phyloP scores from a whole-genome alignment of 2,329 filamentous ascomycete species.

The Huntiella savannae region DNA sequence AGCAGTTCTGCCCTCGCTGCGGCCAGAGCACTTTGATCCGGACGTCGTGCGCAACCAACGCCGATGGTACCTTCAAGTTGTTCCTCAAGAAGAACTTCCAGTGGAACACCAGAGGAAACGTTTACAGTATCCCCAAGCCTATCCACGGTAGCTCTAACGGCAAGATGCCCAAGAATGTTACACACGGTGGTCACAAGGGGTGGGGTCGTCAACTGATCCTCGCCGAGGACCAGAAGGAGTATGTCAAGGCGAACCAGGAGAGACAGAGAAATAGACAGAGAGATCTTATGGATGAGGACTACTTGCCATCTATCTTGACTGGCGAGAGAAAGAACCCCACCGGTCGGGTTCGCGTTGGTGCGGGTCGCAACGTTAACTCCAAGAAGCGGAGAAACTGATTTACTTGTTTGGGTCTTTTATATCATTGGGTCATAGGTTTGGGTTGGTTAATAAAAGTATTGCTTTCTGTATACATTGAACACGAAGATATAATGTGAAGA shows the following conservation, averaged over 20 bases:
- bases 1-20: constrained; percentile 85
- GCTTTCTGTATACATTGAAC: background rate
- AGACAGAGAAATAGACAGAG: constrained; percentile 49
- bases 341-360: constrained; percentile 61
- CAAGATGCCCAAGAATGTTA: constrained; percentile 40
- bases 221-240: constrained; percentile 94
- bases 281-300: constrained; percentile 91
- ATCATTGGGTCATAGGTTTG: background rate
- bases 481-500: background rate
- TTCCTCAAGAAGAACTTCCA: constrained; percentile 91
- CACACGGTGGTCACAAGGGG: constrained; percentile 62
- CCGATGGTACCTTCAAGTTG: constrained; percentile 60
- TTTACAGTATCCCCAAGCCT: constrained; percentile 84
- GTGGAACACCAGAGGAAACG: constrained; percentile 84
- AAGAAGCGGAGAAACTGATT: constrained; percentile 10
- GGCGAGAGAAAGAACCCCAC: constrained; percentile 49
- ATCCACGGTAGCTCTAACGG: constrained; percentile 64
- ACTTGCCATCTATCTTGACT: constrained; percentile 65
- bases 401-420: background rate
- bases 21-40: constrained; percentile 74
- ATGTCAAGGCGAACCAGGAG: constrained; percentile 40
- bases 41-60: constrained; percentile 68
- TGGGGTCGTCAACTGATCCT: constrained; percentile 76
- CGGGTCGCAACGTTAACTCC: constrained; percentile 72
- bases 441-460: background rate